Evolutionary conservation across 257 asterid genomes (phyloP).

Genomic region (Rehmannia glutinosa): DNA sequence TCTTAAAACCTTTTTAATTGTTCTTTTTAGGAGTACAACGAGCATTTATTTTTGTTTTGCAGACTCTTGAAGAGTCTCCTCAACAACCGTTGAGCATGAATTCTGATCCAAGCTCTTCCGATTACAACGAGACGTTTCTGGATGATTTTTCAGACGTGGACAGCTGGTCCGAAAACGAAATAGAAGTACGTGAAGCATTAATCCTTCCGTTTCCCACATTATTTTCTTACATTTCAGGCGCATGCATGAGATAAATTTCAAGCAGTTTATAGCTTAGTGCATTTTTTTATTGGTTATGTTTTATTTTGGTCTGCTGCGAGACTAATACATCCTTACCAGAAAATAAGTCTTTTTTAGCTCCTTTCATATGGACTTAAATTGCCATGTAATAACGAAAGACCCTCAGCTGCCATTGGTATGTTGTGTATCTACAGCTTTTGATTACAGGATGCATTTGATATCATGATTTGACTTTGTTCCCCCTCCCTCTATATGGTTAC

Average conservation of each 20-base stretch:
- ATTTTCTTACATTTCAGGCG: constrained; percentile 12
- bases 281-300: not conserved
- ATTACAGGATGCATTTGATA: constrained; percentile 1
- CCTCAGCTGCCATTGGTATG: not conserved
- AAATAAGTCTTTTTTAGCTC: not conserved
- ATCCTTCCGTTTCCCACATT: not conserved
- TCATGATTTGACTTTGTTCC: not conserved
- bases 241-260: constrained; percentile 3
- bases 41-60: constrained; percentile 22
- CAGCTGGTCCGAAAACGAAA: constrained; percentile 61
- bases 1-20: not conserved
- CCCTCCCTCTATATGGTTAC: not conserved
- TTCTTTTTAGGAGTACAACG: not conserved
- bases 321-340: not conserved
- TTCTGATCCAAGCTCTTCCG: constrained; percentile 59
- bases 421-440: not conserved
- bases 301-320: not conserved
- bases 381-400: constrained; percentile 2
- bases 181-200: constrained; percentile 35
- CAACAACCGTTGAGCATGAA: constrained; percentile 32
- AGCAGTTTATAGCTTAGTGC: constrained; percentile 6
- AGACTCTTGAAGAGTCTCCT: constrained; percentile 67
- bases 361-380: not conserved
- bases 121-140: constrained; percentile 39
- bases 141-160: constrained; percentile 51